These are phyloP conservation scores for Tilletia indica DNA, from an alignment of 1,284 basidiomycete genomes.

Conservation along the genomic window DNA sequence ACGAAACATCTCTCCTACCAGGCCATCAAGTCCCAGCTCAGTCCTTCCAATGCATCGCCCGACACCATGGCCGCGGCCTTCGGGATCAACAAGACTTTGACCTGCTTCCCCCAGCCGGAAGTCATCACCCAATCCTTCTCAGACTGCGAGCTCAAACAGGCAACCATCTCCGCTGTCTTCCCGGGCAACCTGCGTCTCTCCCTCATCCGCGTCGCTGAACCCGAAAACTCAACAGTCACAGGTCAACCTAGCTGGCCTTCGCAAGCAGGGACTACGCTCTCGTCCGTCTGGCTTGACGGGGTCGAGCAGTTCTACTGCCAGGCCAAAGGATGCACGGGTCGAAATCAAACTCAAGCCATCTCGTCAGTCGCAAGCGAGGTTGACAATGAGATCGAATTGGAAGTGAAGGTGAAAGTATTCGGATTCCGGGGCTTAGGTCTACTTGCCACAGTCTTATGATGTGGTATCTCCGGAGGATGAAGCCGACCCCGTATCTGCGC, in stretches of 20 bases:
- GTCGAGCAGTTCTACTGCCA: conserved; percentile 49
- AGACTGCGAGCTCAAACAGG: conserved; percentile 32
- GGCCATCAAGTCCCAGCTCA: conserved; percentile 17
- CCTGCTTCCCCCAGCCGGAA: conserved; percentile 41
- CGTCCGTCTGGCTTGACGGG: conserved; percentile 41
- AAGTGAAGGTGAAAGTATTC: too few species aligned
- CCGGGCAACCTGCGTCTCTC: conserved; percentile 39
- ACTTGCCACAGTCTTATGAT: too few species aligned
- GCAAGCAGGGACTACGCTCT: conserved; percentile 33
- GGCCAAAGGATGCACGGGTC: conserved; percentile 32
- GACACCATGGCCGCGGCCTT: background rate
- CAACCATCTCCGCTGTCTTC: conserved; percentile 36
- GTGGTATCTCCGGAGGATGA: too few species aligned
- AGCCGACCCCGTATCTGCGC: too few species aligned
- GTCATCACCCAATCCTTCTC: conserved; percentile 36
- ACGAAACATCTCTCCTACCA: conserved; percentile 26
- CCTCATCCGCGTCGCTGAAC: conserved; percentile 34
- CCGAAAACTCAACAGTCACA: conserved; percentile 29
- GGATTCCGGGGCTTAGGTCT: too few species aligned
- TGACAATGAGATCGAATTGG: too few species aligned
- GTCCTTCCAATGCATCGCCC: too few species aligned
- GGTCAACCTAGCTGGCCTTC: conserved; percentile 37
- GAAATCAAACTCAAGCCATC: conserved; percentile 28
- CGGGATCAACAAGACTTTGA: conserved; percentile 29
- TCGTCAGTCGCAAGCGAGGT: conserved; percentile 13